phyloP scores from a whole-genome alignment of 2,329 filamentous ascomycete species.

The Aspergillus felis region DNA sequence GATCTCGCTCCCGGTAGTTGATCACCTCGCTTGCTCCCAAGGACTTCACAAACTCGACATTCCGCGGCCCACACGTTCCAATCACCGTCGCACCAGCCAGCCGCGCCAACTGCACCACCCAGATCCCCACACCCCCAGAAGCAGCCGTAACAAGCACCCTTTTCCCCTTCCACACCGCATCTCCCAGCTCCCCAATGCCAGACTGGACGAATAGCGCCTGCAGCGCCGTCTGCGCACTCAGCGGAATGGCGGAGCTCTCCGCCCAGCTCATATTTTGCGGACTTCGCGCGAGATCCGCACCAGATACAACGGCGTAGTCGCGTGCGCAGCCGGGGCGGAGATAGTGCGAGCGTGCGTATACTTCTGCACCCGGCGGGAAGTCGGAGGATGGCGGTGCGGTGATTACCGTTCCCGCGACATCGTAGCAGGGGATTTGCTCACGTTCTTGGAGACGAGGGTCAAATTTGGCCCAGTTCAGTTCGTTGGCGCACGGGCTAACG shows the following conservation, averaged over 20 bases:
- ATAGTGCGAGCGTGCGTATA: slow-evolving; percentile 38
- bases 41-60: slow-evolving; percentile 35
- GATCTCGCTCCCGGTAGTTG: slow-evolving; percentile 32
- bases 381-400: slow-evolving; percentile 29
- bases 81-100: slow-evolving; percentile 34
- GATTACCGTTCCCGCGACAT: slow-evolving; percentile 41
- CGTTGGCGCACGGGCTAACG: slow-evolving; percentile 39
- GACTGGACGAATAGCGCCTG: slow-evolving; percentile 43
- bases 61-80: slow-evolving; percentile 37
- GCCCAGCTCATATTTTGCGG: slow-evolving; percentile 34
- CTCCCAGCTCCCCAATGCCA: slow-evolving; percentile 15
- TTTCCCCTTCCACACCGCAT: slow-evolving; percentile 26
- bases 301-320: slow-evolving; percentile 34
- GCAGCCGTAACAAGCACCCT: slow-evolving; percentile 44
- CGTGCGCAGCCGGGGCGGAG: slow-evolving; percentile 34
- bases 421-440: slow-evolving; percentile 38
- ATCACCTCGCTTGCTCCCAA: slow-evolving; percentile 42
- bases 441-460: slow-evolving; percentile 20
- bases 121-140: slow-evolving; percentile 44
- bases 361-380: slow-evolving; percentile 37
- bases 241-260: slow-evolving; percentile 37
- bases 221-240: slow-evolving; percentile 42
- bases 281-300: slow-evolving; percentile 35
- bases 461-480: slow-evolving; percentile 42
- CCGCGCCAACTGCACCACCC: slow-evolving; percentile 36